Percentiles rank a stretch among this genome's conserved stretches.
Evolutionary conservation across 371 early-diverging fungal genomes (phyloP).

Genomic region (Phascolomyces articulosus): DNA sequence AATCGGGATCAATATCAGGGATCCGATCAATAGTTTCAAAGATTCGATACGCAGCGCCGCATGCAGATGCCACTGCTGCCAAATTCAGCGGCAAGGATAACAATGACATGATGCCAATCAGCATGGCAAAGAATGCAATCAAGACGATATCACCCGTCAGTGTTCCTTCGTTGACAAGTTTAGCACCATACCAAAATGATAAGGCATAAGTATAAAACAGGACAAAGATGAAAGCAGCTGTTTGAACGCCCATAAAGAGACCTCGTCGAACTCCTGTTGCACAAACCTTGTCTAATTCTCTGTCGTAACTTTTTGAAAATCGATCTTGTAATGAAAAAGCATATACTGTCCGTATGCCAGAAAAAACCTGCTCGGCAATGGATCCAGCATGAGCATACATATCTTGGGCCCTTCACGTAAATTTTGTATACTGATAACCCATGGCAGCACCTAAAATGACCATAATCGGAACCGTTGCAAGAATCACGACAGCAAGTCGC

Average conservation of each 20-base stretch:
- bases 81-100: constrained; percentile 61
- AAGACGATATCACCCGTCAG: constrained; percentile 36
- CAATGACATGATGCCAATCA: constrained; percentile 59
- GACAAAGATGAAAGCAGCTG: constrained; percentile 55
- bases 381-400: constrained; percentile 66
- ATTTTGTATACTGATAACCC: constrained; percentile 57
- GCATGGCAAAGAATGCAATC: constrained; percentile 71
- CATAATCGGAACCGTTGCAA: no score
- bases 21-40: constrained; percentile 80
- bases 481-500: constrained; percentile 79
- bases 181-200: constrained; percentile 71
- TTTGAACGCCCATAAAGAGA: constrained; percentile 39
- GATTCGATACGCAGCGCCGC: constrained; percentile 70
- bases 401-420: constrained; percentile 40
- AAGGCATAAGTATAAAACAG: constrained; percentile 64
- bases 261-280: constrained; percentile 47
- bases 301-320: constrained; percentile 55
- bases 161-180: constrained; percentile 32
- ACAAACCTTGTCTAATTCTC: constrained; percentile 63
- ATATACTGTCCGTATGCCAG: constrained; percentile 78
- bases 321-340: constrained; percentile 73
- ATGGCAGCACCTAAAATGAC: no score
- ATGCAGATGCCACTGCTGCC: constrained; percentile 62
- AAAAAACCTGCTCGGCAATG: constrained; percentile 76
- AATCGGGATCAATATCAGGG: constrained; percentile 64